Percentiles rank a stretch among this genome's conserved stretches.
Conservation (phyloP, 139 green algal genomes). For the Closterium sp. region DNA sequence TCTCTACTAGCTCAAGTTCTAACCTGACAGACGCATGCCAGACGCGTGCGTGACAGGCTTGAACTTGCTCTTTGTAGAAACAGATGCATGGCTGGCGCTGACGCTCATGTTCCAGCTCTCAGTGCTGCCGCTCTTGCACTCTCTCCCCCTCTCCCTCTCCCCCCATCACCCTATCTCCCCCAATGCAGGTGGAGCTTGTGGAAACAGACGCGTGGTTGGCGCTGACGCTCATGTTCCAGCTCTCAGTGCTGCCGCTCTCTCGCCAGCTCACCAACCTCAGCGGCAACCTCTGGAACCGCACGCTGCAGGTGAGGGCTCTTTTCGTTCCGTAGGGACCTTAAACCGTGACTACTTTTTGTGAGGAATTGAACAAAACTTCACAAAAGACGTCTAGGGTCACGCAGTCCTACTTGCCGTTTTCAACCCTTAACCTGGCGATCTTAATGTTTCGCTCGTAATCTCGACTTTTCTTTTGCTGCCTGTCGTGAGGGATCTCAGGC, state of each 20-base stretch:
- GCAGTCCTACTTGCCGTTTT: too few relatives aligned
- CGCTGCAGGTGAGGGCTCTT: constrained; percentile 61
- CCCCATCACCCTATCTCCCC: background rate
- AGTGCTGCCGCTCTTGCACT: constrained; percentile 70
- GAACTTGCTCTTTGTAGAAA: constrained; percentile 64
- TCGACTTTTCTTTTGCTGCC: background rate
- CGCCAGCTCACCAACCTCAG: constrained; percentile 79
- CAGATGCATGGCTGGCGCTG: constrained; percentile 89
- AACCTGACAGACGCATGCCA: too few relatives aligned
- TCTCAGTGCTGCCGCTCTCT: constrained; percentile 67
- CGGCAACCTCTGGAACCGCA: constrained; percentile 78
- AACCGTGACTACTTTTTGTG: too few relatives aligned
- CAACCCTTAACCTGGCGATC: background rate
- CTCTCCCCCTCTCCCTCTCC: constrained; percentile 64
- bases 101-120: constrained; percentile 68
- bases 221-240: constrained; percentile 74
- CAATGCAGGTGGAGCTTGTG: constrained; percentile 44
- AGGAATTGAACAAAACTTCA: too few relatives aligned
- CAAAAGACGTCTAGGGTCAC: too few relatives aligned
- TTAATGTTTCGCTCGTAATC: background rate
- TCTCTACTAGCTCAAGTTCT: too few relatives aligned
- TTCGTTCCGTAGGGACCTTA: background rate
- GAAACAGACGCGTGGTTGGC: constrained; percentile 92
- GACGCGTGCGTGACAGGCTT: too few relatives aligned
- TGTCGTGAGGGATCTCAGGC: constrained; percentile 70